phyloP scores from a whole-genome alignment of 345 rosid genomes.

The Arabis alpina region DNA sequence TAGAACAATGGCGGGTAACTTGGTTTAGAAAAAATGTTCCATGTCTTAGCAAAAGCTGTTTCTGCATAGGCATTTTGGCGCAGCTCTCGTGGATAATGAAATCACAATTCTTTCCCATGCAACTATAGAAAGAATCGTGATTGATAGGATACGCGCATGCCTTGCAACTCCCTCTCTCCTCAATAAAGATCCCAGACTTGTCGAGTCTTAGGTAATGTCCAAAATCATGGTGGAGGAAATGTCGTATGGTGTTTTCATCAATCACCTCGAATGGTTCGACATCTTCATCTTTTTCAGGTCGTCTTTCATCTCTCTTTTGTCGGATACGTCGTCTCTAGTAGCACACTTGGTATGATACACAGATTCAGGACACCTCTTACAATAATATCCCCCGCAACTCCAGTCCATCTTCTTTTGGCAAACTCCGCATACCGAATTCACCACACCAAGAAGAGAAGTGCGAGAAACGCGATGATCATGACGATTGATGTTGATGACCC shows the following conservation, averaged over 20 bases:
- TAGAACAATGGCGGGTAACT: background rate
- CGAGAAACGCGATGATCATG: no score
- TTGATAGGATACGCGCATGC: slow-evolving; percentile 15
- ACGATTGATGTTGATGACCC: slow-evolving; percentile 9
- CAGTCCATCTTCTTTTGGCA: no score
- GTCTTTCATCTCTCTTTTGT: background rate
- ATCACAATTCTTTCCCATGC: background rate
- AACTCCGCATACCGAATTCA: no score
- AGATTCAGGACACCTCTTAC: background rate
- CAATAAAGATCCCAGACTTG: background rate
- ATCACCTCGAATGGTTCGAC: background rate
- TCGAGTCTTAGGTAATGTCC: background rate
- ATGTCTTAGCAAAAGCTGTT: background rate
- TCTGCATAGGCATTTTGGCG: background rate
- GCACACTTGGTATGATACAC: background rate
- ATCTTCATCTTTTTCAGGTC: slow-evolving; percentile 6
- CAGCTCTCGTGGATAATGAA: background rate
- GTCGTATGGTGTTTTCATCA: background rate
- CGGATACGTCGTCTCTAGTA: background rate
- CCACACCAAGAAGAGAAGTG: no score
- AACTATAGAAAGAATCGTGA: background rate
- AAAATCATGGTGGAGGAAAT: background rate
- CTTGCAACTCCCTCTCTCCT: background rate
- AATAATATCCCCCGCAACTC: background rate
- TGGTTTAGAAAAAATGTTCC: background rate